phyloP scores from a whole-genome alignment of 2,329 filamentous ascomycete genomes.

The Ascochyta fabae region DNA sequence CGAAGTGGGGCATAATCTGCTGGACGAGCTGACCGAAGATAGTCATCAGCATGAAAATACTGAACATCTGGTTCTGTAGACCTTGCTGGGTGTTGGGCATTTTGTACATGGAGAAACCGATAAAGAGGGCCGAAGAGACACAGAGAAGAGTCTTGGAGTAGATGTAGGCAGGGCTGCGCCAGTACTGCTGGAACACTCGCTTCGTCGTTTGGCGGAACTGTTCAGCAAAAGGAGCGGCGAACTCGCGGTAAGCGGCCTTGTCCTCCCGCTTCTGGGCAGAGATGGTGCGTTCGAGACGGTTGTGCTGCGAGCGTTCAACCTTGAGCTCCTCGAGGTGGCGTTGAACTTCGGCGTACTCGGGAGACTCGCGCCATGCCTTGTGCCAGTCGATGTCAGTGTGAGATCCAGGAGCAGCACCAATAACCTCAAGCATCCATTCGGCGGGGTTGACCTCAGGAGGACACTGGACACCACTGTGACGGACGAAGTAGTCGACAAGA shows the following conservation, averaged over 20 bases:
- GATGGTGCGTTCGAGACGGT: slow-evolving; percentile 45
- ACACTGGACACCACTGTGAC: slow-evolving; percentile 70
- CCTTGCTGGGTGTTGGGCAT: slow-evolving; percentile 76
- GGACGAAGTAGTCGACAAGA: slow-evolving; percentile 77
- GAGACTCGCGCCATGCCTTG: slow-evolving; percentile 56
- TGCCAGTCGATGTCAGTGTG: slow-evolving; percentile 60
- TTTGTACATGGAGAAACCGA: slow-evolving; percentile 81
- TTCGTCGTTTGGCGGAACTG: slow-evolving; percentile 72
- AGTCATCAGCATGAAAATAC: slow-evolving; percentile 81
- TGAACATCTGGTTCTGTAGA: slow-evolving; percentile 85
- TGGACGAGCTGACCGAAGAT: slow-evolving; percentile 82
- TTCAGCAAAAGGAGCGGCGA: slow-evolving; percentile 74
- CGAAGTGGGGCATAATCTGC: slow-evolving; percentile 86
- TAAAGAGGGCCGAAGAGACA: slow-evolving; percentile 71
- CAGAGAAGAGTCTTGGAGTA: slow-evolving; percentile 80
- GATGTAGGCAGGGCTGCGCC: slow-evolving; percentile 88
- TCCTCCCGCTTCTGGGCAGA: slow-evolving; percentile 53
- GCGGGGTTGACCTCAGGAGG: slow-evolving; percentile 76
- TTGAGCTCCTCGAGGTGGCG: slow-evolving; percentile 56
- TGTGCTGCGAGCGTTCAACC: slow-evolving; percentile 45
- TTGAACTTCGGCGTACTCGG: slow-evolving; percentile 54
- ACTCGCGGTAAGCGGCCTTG: slow-evolving; percentile 72
- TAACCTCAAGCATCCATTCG: slow-evolving; percentile 75
- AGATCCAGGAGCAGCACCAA: slow-evolving; percentile 59
- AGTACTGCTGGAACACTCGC: slow-evolving; percentile 90